phyloP scores from a whole-genome alignment of 768 basidiomycete genomes.

The Lactarius quietus region DNA sequence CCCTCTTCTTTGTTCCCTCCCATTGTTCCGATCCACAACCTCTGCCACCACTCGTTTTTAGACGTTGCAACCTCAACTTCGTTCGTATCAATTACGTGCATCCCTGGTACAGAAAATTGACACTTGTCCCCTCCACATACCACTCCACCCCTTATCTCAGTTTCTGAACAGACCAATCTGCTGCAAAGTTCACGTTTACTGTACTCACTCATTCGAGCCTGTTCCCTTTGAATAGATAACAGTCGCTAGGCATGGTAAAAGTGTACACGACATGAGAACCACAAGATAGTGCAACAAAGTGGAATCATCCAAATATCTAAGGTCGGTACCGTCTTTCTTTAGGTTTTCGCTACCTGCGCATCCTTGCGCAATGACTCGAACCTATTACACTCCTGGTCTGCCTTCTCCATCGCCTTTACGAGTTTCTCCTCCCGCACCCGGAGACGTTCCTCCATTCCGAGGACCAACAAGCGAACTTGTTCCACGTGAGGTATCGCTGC shows the following conservation, averaged over 20 bases:
- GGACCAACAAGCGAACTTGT: constrained; percentile 60
- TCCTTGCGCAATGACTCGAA: constrained; percentile 47
- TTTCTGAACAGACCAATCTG: background rate
- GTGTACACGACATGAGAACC: constrained; percentile 16
- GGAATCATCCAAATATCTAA: background rate
- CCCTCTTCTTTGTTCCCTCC: background rate
- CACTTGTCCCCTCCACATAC: background rate
- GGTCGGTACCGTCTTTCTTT: background rate
- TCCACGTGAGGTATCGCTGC: constrained; percentile 59
- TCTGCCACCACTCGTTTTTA: background rate
- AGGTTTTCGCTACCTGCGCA: constrained; percentile 5
- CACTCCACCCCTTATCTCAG: background rate
- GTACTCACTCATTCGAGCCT: background rate
- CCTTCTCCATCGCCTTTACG: constrained; percentile 53
- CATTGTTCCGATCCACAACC: constrained; percentile 5
- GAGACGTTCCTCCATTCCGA: constrained; percentile 75
- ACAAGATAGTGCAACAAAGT: constrained; percentile 11
- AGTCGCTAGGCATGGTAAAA: constrained; percentile 2
- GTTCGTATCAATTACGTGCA: background rate
- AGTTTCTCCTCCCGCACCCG: constrained; percentile 61
- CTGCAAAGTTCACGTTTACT: background rate
- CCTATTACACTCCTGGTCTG: constrained; percentile 53
- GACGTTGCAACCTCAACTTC: too few species aligned
- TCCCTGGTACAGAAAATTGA: background rate
- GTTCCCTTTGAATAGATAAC: background rate